These are phyloP conservation scores for Hypoxylon cercidicola DNA, from an alignment of 495 filamentous ascomycete genomes.

Conservation along the genomic window DNA sequence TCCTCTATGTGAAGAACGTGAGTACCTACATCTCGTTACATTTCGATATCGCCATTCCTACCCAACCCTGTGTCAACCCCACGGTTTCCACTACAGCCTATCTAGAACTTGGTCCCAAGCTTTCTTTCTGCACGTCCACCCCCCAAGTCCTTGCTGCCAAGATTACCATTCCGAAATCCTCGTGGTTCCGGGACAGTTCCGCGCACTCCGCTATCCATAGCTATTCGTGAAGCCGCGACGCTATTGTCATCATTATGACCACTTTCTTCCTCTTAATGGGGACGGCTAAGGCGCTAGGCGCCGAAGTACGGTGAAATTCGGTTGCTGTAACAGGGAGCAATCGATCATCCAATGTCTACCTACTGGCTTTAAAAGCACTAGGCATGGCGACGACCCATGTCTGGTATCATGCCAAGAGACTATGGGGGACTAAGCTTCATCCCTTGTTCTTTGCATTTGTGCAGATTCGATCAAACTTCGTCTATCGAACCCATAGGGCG, in stretches of 20 bases:
- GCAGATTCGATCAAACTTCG: constrained; percentile 39
- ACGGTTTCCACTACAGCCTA: constrained; percentile 26
- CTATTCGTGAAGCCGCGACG: constrained; percentile 2
- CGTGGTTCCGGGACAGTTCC: constrained; percentile 10
- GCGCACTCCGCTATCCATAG: not conserved
- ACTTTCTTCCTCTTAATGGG: constrained; percentile 15
- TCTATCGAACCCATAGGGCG: constrained; percentile 38
- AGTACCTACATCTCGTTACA: constrained; percentile 55
- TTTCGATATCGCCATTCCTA: constrained; percentile 32
- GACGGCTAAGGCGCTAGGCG: constrained; percentile 16
- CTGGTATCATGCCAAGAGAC: constrained; percentile 25
- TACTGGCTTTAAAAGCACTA: constrained; percentile 23
- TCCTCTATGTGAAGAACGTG: constrained; percentile 97
- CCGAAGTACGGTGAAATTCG: constrained; percentile 14
- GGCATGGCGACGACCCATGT: constrained; percentile 30
- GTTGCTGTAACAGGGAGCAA: constrained; percentile 23
- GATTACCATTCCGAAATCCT: constrained; percentile 10
- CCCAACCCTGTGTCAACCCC: constrained; percentile 41
- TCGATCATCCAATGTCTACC: constrained; percentile 23
- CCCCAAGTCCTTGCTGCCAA: constrained; percentile 12
- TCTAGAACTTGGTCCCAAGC: constrained; percentile 23
- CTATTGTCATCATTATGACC: constrained; percentile 14
- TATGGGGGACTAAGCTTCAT: constrained; percentile 23
- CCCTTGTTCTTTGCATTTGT: constrained; percentile 29
- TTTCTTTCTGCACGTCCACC: constrained; percentile 7